phyloP scores from a whole-genome alignment of 768 basidiomycete species.

The Exsudoporus frostii region DNA sequence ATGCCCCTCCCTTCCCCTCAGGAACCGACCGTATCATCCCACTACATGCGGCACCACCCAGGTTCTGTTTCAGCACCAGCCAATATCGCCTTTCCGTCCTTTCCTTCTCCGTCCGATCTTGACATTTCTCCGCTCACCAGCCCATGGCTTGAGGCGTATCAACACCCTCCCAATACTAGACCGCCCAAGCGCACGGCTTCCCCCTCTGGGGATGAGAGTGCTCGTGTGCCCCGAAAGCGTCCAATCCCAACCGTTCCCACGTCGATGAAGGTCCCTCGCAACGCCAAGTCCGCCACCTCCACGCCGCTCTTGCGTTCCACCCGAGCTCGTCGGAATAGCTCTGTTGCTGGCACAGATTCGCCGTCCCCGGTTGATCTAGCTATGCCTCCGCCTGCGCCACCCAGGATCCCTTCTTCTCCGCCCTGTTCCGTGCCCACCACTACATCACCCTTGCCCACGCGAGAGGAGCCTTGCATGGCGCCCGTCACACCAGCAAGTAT shows the following conservation, averaged over 20 bases:
- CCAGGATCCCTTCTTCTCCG: conserved; percentile 25
- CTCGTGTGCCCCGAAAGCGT: conserved; percentile 49
- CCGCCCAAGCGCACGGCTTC: conserved; percentile 54
- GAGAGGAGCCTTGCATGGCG: conserved; percentile 39
- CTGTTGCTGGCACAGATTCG: conserved; percentile 49
- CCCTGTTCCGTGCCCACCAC: conserved; percentile 6
- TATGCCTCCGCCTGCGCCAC: conserved; percentile 83
- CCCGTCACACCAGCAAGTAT: conserved; percentile 92
- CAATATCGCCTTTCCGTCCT: conserved; percentile 63
- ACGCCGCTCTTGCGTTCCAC: conserved; percentile 54
- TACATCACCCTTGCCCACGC: conserved; percentile 3
- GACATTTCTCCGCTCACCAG: conserved; percentile 80
- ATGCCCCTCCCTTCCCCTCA: conserved; percentile 31
- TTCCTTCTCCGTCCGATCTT: conserved; percentile 49
- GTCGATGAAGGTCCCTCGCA: conserved; percentile 24
- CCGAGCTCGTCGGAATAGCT: conserved; percentile 42
- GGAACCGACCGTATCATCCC: conserved; percentile 27
- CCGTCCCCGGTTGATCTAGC: conserved; percentile 86
- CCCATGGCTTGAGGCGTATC: conserved; percentile 71
- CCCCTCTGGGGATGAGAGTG: conserved; percentile 50
- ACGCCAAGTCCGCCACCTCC: conserved; percentile 51
- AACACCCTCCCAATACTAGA: conserved; percentile 31
- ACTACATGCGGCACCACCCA: conserved; percentile 36
- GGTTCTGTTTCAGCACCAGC: conserved; percentile 66
- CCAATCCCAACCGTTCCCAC: conserved; percentile 39